phyloP scores from a whole-genome alignment of 1,139 yeast genomes.

The Candida frijolesensis region DNA sequence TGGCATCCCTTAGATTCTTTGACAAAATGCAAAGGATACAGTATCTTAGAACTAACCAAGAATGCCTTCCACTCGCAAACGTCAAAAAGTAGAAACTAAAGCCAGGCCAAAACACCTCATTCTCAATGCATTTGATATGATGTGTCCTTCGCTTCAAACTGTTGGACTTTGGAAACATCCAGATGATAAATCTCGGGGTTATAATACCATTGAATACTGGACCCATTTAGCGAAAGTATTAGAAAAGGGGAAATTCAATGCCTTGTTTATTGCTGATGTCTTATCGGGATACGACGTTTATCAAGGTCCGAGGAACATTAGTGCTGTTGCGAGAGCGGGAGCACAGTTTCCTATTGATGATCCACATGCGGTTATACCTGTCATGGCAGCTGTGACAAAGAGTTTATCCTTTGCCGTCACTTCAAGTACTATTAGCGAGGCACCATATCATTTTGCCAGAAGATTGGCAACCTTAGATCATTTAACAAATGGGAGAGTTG shows the following conservation, averaged over 20 bases:
- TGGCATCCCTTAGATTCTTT: no score
- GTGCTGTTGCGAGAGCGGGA: constrained; percentile 38
- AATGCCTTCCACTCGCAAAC: background rate
- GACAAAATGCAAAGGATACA: no score
- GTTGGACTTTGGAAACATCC: constrained; percentile 47
- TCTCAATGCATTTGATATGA: constrained; percentile 42
- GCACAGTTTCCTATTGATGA: constrained; percentile 47
- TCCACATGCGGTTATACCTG: constrained; percentile 41
- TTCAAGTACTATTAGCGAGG: constrained; percentile 45
- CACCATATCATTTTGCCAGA: constrained; percentile 47
- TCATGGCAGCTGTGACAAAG: constrained; percentile 44
- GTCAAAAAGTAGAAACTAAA: background rate
- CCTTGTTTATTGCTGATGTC: constrained; percentile 48
- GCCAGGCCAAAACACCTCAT: constrained; percentile 17
- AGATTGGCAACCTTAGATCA: constrained; percentile 46
- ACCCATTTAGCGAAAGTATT: constrained; percentile 42
- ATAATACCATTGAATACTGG: constrained; percentile 46
- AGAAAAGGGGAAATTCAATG: constrained; percentile 47
- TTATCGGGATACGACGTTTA: constrained; percentile 45
- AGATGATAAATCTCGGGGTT: constrained; percentile 33
- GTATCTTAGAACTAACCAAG: background rate
- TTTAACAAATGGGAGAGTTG: constrained; percentile 47
- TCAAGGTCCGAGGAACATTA: constrained; percentile 36
- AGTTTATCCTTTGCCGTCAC: constrained; percentile 43
- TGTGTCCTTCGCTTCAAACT: constrained; percentile 36